phyloP scores from a whole-genome alignment of 2,329 filamentous ascomycete species.

The Fulvia fulva region DNA sequence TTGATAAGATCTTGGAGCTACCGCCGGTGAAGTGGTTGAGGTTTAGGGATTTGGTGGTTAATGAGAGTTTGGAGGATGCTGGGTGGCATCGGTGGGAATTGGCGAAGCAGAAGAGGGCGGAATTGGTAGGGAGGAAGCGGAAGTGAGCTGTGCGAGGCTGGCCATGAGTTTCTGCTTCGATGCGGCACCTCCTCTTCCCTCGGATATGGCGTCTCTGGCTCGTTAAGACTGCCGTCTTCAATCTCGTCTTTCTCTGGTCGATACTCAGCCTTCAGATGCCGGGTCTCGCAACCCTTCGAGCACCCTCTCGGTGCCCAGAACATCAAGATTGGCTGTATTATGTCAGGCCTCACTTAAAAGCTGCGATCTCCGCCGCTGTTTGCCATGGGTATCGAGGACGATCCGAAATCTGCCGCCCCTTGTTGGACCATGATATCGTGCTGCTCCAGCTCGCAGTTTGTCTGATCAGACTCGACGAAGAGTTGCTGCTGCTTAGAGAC shows the following conservation, averaged over 20 bases:
- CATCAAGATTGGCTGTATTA: background rate
- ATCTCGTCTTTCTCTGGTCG: too few relatives aligned
- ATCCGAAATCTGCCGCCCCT: background rate
- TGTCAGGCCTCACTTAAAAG: background rate
- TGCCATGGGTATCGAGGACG: background rate
- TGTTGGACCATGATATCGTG: background rate
- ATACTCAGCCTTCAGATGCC: too few relatives aligned
- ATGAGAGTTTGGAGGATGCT: constrained; percentile 83
- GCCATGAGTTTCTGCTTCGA: background rate
- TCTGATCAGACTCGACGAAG: background rate
- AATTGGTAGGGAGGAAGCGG: constrained; percentile 16
- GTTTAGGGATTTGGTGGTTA: constrained; percentile 76
- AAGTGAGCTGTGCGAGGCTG: constrained; percentile 4
- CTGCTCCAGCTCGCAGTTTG: background rate
- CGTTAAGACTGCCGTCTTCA: too few relatives aligned
- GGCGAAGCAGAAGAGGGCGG: constrained; percentile 36
- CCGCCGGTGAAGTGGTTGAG: constrained; percentile 63
- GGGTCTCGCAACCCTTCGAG: too few relatives aligned
- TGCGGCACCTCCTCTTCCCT: background rate
- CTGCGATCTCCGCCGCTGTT: background rate
- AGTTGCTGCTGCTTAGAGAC: background rate
- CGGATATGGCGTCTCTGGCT: too few relatives aligned
- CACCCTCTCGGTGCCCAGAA: too few relatives aligned
- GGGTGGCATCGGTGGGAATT: constrained; percentile 92
- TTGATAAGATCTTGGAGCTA: constrained; percentile 68